Evolutionary conservation across 495 filamentous ascomycete genomes (phyloP), one percentile per base, ranked within the genome.

Genomic region (Mycothermus thermophilus): DNA sequence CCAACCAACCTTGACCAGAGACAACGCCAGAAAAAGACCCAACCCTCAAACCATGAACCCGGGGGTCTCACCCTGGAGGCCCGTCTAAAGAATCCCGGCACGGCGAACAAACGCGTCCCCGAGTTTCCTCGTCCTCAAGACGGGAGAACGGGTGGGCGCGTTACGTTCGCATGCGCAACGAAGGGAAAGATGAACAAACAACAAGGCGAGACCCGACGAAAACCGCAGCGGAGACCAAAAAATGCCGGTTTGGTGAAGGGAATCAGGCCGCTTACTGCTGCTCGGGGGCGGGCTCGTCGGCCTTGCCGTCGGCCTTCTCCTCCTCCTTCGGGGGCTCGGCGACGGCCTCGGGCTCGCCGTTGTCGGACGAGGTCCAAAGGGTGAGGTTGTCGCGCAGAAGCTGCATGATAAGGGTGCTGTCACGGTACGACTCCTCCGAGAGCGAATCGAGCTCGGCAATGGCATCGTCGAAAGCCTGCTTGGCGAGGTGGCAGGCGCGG

Each of bases 371-470:
- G 50, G 90, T 99, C 90, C 90, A 99, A 56, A 99, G 80, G 46
- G 90, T 99, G 42, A 99, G 72, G 72, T 99, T 99, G 64, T 99
- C 90, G 11, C 38, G 86, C 59, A 99, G 82, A 30, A 99, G 73
- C 75, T 99, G 90, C 90, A 99, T 99, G 71, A 99, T 99, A 49
- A 99, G 79, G 30, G 90, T 99, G 77, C 88, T 95, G 66, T 97
- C 90, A 51, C 92, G 87, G 77, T 97, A 97, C 48, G 86, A 93
- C 64, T 97, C 90, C 71, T 97, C 90, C 39, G 86, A 94, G 40
- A 97, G 72, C 13, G 88, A 94, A 69, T 97, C 90, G 47, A 97
- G 84, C 75, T 97, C 90, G 42, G 90, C 90, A 60, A 97, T 97
- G 43, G 90, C 90, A 59, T 97, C 90, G 60, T 97, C 90, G 54